Evolutionary conservation across 2,329 filamentous ascomycete species (phyloP).

Genomic region (Cladosporium sp.): DNA sequence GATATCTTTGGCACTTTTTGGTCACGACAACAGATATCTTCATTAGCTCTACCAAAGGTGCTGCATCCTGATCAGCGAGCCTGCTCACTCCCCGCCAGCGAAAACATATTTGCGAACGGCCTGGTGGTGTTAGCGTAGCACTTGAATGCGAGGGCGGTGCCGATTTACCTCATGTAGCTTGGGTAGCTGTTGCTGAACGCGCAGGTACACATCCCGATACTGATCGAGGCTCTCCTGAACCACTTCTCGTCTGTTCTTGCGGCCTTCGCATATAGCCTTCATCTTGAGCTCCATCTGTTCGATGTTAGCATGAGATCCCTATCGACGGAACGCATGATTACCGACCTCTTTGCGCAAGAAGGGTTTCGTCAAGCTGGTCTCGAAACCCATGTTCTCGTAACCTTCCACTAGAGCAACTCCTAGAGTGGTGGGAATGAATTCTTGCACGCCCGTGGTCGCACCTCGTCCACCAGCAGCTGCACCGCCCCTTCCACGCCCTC

Average conservation of each 20-base stretch:
- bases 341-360: constrained; percentile 82
- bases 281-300: constrained; percentile 83
- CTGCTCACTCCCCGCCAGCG: not conserved
- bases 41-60: too few species aligned
- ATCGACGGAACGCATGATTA: too few species aligned
- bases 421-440: constrained; percentile 88
- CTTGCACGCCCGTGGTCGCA: constrained; percentile 57
- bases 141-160: not conserved
- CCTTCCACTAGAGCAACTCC: constrained; percentile 90
- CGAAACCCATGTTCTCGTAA: constrained; percentile 90
- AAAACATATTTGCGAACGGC: constrained; percentile 23
- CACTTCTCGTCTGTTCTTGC: constrained; percentile 67
- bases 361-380: constrained; percentile 89
- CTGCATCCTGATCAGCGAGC: too few species aligned
- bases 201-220: constrained; percentile 81
- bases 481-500: constrained; percentile 42
- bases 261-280: constrained; percentile 92
- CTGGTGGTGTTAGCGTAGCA: not conserved
- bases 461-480: constrained; percentile 49
- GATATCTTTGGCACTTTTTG: too few species aligned
- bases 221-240: constrained; percentile 79
- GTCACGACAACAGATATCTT: too few species aligned
- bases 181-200: constrained; percentile 71
- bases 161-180: constrained; percentile 49
- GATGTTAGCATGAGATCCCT: constrained; percentile 8